Evolutionary conservation across 2,329 filamentous ascomycete genomes (phyloP), one percentile per base, ranked within the genome.

Genomic region (Cladosporium colombiae): DNA sequence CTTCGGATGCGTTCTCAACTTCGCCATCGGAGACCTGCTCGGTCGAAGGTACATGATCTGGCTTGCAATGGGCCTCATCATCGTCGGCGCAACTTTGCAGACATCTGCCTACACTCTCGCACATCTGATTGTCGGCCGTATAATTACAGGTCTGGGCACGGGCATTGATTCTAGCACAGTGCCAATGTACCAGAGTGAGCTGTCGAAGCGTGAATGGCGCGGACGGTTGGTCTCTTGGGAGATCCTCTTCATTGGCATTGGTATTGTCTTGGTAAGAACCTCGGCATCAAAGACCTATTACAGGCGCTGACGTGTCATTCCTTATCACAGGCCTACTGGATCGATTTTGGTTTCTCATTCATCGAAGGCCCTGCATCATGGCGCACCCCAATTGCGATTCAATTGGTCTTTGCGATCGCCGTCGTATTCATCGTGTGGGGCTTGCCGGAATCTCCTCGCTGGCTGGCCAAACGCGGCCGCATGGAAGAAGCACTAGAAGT

Each of bases 81-180:
- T 69, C n/a, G 62, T 69, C 31, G 81, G 81, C 8, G 78, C 79
- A 13, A 61, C 76, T 5, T 72, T 83, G 5, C 80, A 82, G 67
- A 76, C 80, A 2, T 71, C 78, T 0, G 76, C 80, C 0, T 79
- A 73, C 65, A 73, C 69, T 18, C 73, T 76, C 18, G 69, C 76
- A 6, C 78, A 79, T 62, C 70, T 81, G 65, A 79, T 81, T 40
- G 74, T 80, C 13, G 81, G 78, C 1, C 74, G 81, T 13, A 73
- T 82, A 10, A 75, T 83, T 11, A 77, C 81, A 0, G 81, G 81
- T 10, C 25, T 81, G 8, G 80, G 80, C 0, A 75, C 79, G 52
- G 80, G 79, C 25, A 76, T 80, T 46, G 66, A 68, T 29, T 81
- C 77, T 58, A 77, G 76, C 52, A 66, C 64, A 0, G 77, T 79